Evolutionary conservation across 2,329 filamentous ascomycete species (phyloP).

Genomic region (Ilyonectria robusta): DNA sequence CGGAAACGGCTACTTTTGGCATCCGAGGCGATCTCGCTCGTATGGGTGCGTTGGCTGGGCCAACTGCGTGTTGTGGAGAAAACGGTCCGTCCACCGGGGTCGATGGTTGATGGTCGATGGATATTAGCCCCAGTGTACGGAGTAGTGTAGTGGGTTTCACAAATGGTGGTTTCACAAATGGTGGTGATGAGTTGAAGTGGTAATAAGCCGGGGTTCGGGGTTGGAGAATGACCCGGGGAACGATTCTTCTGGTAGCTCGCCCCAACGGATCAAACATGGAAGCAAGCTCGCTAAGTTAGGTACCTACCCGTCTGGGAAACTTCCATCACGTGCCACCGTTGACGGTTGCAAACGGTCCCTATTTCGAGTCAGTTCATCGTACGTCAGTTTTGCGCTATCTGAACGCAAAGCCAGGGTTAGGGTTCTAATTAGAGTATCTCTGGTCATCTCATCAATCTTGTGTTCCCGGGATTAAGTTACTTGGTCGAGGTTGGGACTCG

Average conservation of each 20-base stretch:
- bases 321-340: constrained; percentile 10
- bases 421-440: neutral
- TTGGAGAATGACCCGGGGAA: constrained; percentile 6
- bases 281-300: neutral
- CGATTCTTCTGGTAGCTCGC: neutral
- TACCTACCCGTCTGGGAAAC: neutral
- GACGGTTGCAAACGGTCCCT: constrained; percentile 10
- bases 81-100: neutral
- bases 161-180: constrained; percentile 24
- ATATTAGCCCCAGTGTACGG: neutral
- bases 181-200: constrained; percentile 7
- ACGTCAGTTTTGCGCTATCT: constrained; percentile 4
- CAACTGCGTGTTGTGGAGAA: neutral
- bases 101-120: constrained; percentile 4
- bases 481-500: neutral
- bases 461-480: neutral
- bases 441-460: neutral
- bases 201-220: neutral
- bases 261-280: neutral
- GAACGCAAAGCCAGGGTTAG: neutral
- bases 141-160: neutral
- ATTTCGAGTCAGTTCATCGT: constrained; percentile 4
- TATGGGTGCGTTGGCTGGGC: constrained; percentile 2
- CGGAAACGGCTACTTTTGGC: neutral
- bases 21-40: constrained; percentile 20